phyloP scores from a whole-genome alignment of 371 early-diverging fungal species.

The Haplosporangium sp. region DNA sequence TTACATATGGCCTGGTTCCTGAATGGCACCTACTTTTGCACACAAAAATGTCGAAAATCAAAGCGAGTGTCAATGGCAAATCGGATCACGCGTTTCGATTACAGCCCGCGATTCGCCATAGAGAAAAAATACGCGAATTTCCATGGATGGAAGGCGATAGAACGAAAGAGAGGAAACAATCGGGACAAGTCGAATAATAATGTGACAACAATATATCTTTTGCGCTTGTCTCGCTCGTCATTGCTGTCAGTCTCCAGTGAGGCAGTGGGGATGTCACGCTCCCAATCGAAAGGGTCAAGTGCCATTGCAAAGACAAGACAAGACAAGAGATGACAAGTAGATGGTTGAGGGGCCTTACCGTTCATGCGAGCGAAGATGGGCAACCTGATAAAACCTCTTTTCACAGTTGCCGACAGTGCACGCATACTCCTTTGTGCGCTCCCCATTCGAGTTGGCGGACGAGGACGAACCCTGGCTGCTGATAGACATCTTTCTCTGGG shows the following conservation, averaged over 20 bases:
- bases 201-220: no score
- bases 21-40: slow-evolving; percentile 39
- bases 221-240: no score
- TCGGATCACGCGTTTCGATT: slow-evolving; percentile 16
- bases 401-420: slow-evolving; percentile 67
- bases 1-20: slow-evolving; percentile 54
- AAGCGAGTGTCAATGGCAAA: background rate
- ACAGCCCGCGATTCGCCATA: slow-evolving; percentile 17
- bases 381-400: slow-evolving; percentile 79
- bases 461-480: slow-evolving; percentile 36
- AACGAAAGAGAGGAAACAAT: slow-evolving; percentile 13
- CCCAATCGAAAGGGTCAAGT: no score
- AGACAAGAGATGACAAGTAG: background rate
- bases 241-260: no score
- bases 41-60: background rate
- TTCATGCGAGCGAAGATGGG: slow-evolving; percentile 85
- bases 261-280: no score
- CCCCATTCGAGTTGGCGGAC: slow-evolving; percentile 20
- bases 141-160: slow-evolving; percentile 24
- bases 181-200: no score
- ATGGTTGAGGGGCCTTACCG: slow-evolving; percentile 39
- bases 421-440: slow-evolving; percentile 30
- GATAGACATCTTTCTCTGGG: slow-evolving; percentile 41
- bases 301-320: background rate
- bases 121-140: background rate